Conservation (phyloP, 352 stramenopile genomes). For the Phytophthora meadii region DNA sequence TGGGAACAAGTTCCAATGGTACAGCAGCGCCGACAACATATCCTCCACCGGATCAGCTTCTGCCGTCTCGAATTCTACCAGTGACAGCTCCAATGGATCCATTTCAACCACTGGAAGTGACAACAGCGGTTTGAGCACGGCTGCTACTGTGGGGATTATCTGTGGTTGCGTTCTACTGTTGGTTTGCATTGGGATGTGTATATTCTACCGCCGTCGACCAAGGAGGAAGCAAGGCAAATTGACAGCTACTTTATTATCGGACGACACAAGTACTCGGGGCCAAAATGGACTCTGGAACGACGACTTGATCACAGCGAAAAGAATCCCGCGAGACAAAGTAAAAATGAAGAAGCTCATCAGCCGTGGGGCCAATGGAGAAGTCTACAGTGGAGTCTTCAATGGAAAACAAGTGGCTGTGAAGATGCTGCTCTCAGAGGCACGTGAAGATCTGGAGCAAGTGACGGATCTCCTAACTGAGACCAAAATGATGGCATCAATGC, state of each 20-base stretch:
- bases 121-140: neutral
- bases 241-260: too few relatives aligned
- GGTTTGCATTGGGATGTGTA: too few relatives aligned
- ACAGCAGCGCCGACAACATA: neutral
- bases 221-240: too few relatives aligned
- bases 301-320: conserved; percentile 24
- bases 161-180: too few relatives aligned
- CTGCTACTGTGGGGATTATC: too few relatives aligned
- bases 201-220: too few relatives aligned
- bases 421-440: conserved; percentile 32
- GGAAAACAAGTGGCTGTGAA: conserved; percentile 51
- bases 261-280: too few relatives aligned
- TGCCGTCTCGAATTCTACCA: too few relatives aligned
- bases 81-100: too few relatives aligned
- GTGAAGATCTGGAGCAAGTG: conserved; percentile 32
- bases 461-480: conserved; percentile 51
- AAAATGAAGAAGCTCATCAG: conserved; percentile 31
- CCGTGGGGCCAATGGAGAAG: conserved; percentile 46
- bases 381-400: conserved; percentile 44
- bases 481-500: conserved; percentile 47
- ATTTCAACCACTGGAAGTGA: neutral
- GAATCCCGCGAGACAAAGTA: conserved; percentile 43
- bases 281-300: conserved; percentile 34
- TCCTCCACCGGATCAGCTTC: too few relatives aligned
- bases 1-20: neutral